Conservation (phyloP, 164 flowering plant genomes). For the Amborella trichopoda region DNA sequence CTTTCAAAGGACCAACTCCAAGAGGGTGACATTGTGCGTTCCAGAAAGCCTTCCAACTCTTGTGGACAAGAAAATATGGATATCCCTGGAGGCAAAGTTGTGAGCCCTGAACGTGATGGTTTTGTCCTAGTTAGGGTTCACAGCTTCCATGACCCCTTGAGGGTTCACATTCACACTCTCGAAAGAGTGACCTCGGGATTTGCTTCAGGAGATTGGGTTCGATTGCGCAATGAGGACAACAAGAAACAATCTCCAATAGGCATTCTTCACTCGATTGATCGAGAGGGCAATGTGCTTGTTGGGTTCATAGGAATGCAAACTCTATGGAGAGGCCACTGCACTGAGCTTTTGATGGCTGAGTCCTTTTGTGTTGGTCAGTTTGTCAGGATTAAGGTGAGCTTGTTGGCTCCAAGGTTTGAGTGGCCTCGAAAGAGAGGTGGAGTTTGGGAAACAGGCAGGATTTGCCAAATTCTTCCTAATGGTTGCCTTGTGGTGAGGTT, state of each 20-base stretch:
- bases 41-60: slow-evolving; percentile 58
- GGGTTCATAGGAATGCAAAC: slow-evolving; percentile 69
- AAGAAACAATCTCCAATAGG: slow-evolving; percentile 72
- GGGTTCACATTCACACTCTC: slow-evolving; percentile 44
- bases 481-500: slow-evolving; percentile 68
- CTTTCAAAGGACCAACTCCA: slow-evolving; percentile 67
- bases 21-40: slow-evolving; percentile 75
- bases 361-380: slow-evolving; percentile 66
- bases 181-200: slow-evolving; percentile 78
- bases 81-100: slow-evolving; percentile 69
- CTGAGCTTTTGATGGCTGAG: slow-evolving; percentile 77
- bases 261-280: slow-evolving; percentile 61
- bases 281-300: slow-evolving; percentile 52
- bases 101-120: slow-evolving; percentile 52
- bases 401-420: slow-evolving; percentile 60
- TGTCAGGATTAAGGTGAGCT: slow-evolving; percentile 53
- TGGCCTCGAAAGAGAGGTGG: slow-evolving; percentile 69
- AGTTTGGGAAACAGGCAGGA: slow-evolving; percentile 66
- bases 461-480: slow-evolving; percentile 34
- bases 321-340: slow-evolving; percentile 59
- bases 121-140: slow-evolving; percentile 70
- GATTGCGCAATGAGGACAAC: slow-evolving; percentile 52
- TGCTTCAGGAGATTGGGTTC: slow-evolving; percentile 90
- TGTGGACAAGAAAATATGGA: slow-evolving; percentile 61
- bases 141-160: slow-evolving; percentile 75